Evolutionary conservation across 2,329 filamentous ascomycete species (phyloP).

Genomic region (Paraphaeosphaeria sporulosa): DNA sequence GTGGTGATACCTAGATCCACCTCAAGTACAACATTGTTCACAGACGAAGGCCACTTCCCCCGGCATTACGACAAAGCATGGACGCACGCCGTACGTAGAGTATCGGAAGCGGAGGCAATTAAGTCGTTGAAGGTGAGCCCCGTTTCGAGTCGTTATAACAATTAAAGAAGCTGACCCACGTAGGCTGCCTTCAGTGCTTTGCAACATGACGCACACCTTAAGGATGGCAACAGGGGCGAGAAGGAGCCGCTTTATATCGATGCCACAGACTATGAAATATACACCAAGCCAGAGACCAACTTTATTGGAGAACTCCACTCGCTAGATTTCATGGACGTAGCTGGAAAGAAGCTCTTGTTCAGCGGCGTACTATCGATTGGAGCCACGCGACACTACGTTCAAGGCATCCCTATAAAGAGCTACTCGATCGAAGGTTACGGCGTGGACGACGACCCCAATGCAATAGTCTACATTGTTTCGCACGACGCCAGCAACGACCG

Average conservation of each 20-base stretch:
- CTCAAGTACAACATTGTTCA: background rate
- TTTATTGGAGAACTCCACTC: slow-evolving; percentile 25
- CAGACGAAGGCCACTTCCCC: slow-evolving; percentile 20
- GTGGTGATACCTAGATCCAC: slow-evolving; percentile 12
- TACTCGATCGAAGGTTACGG: slow-evolving; percentile 74
- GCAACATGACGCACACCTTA: background rate
- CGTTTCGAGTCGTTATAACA: background rate
- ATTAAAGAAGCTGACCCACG: background rate
- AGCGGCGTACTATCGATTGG: slow-evolving; percentile 56
- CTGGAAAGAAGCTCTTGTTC: slow-evolving; percentile 30
- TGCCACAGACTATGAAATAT: slow-evolving; percentile 37
- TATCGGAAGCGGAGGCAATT: slow-evolving; percentile 20
- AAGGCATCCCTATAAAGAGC: slow-evolving; percentile 62
- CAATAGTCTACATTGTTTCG: slow-evolving; percentile 72
- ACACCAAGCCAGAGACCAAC: slow-evolving; percentile 14
- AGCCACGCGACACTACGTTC: slow-evolving; percentile 58
- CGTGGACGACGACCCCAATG: slow-evolving; percentile 52
- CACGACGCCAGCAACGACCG: slow-evolving; percentile 29
- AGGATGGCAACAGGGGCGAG: slow-evolving; percentile 10
- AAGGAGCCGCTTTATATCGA: slow-evolving; percentile 25
- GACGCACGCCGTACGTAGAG: slow-evolving; percentile 11
- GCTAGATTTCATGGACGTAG: slow-evolving; percentile 29
- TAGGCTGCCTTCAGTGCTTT: slow-evolving; percentile 19
- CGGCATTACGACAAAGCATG: slow-evolving; percentile 23
- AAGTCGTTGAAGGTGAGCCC: slow-evolving; percentile 17